These are phyloP conservation scores for Leccinum barrowsii DNA, from an alignment of 768 basidiomycete species.

Conservation along the genomic window DNA sequence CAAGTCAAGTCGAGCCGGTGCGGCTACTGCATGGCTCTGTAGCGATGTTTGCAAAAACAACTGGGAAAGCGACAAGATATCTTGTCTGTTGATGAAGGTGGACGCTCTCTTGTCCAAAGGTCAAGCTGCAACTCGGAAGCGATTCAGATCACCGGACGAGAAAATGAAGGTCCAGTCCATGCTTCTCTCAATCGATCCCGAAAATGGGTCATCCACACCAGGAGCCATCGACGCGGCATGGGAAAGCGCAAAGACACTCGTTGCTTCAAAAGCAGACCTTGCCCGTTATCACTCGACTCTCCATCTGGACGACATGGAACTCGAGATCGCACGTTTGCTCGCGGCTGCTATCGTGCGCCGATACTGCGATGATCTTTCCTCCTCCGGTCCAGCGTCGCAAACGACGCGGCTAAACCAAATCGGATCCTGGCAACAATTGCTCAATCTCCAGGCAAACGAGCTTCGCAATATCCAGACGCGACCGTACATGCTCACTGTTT, in stretches of 20 bases:
- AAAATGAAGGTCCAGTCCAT: conserved; percentile 21
- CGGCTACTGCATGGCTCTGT: conserved; percentile 57
- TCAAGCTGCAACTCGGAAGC: conserved; percentile 26
- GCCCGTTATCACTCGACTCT: conserved; percentile 25
- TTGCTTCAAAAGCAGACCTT: conserved; percentile 21
- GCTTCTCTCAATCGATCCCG: conserved; percentile 11
- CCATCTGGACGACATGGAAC: conserved; percentile 48
- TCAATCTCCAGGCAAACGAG: conserved; percentile 59
- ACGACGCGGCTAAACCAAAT: conserved; percentile 1
- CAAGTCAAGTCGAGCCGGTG: conserved; percentile 30
- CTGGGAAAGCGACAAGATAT: conserved; percentile 40
- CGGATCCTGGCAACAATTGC: conserved; percentile 44
- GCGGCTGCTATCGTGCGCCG: conserved; percentile 47
- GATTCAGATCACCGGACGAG: conserved; percentile 22
- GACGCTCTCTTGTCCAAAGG: conserved; percentile 37
- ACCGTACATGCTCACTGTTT: conserved; percentile 49
- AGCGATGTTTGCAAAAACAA: conserved; percentile 41
- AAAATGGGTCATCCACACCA: conserved; percentile 31
- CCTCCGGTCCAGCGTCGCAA: conserved; percentile 2
- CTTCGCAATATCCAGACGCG: conserved; percentile 41
- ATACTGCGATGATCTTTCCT: conserved; percentile 26
- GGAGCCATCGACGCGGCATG: conserved; percentile 45
- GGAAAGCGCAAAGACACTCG: conserved; percentile 37
- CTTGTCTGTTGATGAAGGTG: conserved; percentile 29
- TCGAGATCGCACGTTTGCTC: conserved; percentile 58